A percentile compares a stretch with the other conserved stretches of the same genome.
These are phyloP conservation scores for Straminergon stramineum DNA, from an alignment of 225 moss, liverwort and hornwort species.

Conservation along the genomic window DNA sequence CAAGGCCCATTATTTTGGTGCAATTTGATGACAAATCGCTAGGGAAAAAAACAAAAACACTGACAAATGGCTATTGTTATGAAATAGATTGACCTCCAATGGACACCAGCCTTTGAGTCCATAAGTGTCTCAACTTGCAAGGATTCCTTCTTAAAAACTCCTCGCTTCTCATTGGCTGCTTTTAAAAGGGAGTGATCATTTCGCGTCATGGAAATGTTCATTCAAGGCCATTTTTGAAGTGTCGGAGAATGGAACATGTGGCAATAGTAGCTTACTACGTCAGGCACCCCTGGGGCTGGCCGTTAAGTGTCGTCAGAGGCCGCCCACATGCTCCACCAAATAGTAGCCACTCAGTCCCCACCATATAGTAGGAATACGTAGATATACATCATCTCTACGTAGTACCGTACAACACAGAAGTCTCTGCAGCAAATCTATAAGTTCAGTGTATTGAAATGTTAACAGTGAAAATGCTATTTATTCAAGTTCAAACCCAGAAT, in stretches of 20 bases:
- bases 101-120: not conserved
- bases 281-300: too few species aligned
- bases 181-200: fast-evolving
- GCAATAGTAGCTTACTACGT: too few species aligned
- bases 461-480: too few species aligned
- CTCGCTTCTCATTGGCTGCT: not conserved
- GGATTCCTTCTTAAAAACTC: not conserved
- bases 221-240: not conserved
- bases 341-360: not conserved
- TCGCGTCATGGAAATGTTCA: not conserved
- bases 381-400: fast-evolving
- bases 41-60: too few species aligned
- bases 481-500: too few species aligned
- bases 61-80: too few species aligned
- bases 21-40: too few species aligned
- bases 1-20: too few species aligned
- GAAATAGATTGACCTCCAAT: not conserved
- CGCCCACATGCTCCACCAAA: not conserved
- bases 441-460: too few species aligned
- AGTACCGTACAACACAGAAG: not conserved
- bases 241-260: too few species aligned
- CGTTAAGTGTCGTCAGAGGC: not conserved
- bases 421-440: not conserved
- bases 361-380: not conserved
- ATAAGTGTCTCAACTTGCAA: not conserved